Evolutionary conservation across 331 rosid genomes (phyloP).

Genomic region (Telfairia occidentalis): DNA sequence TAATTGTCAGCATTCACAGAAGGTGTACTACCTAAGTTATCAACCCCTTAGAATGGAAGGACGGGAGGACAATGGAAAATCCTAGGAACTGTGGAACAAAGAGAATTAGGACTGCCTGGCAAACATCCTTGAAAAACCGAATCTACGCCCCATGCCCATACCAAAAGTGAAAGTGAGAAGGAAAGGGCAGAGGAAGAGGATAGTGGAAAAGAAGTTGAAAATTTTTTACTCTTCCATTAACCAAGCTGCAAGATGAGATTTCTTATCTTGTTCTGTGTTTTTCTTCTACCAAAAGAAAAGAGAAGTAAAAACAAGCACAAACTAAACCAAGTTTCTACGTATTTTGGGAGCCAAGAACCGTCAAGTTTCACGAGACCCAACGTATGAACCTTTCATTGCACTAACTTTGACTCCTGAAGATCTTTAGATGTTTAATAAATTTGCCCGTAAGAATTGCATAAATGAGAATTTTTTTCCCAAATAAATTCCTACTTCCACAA

Average conservation of each 20-base stretch:
- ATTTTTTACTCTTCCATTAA: not conserved
- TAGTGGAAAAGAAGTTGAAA: not conserved
- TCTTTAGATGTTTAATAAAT: too few relatives aligned
- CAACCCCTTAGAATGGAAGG: not conserved
- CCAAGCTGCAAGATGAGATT: slow-evolving; percentile 1
- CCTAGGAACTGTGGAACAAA: not conserved
- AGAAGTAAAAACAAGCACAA: not conserved
- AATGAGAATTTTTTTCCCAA: not conserved
- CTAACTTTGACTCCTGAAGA: not conserved
- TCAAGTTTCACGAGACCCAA: not conserved
- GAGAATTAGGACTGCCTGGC: not conserved
- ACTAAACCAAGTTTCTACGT: not conserved
- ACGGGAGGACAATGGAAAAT: not conserved
- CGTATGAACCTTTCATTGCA: not conserved
- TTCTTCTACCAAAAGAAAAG: not conserved
- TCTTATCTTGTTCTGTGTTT: not conserved
- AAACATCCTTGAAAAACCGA: not conserved
- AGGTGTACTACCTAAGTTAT: not conserved
- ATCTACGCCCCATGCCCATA: not conserved
- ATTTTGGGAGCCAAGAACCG: not conserved
- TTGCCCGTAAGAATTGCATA: not conserved
- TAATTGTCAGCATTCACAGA: too few relatives aligned
- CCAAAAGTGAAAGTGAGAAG: not conserved
- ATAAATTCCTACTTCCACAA: not conserved
- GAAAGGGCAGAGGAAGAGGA: not conserved